Base-by-base conservation (phyloP, 2,329 filamentous ascomycete species). In the Sporothrix brunneoviolacea region DNA sequence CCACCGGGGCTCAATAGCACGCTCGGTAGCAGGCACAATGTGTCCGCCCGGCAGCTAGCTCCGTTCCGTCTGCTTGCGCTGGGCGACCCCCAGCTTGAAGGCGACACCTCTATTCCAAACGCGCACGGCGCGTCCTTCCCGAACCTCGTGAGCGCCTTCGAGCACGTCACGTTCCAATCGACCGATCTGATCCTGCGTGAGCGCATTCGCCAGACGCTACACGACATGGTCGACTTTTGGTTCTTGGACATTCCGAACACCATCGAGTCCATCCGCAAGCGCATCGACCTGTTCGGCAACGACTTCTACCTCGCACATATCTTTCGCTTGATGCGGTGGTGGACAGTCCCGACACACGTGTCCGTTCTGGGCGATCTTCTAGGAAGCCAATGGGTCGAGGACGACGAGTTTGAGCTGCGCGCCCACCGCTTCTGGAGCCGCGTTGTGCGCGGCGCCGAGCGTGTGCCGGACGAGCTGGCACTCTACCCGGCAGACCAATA, bases 261-360 rank as follows among this genome's bases (percentile, higher is more conserved):
- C 16, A 58, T 91, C 44, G 74, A 82, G 58, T 83, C 82, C 1
- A 71, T 77, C 45, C 79, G 88, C 57, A 98, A 98, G 70, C 77
- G 80, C 16, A 66, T 98, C 58, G 93, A 98, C 66, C 78, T 96
- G 2, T 80, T 90, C 61, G 93, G 93, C 4, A 98, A 98, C 67
- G 93, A 98, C 68, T 88, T 83, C 62, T 98, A 97, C 67, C 79
- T 98, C 28, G 88, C 87, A 18, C 93, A 98, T 65, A 90, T 96
- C 52, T 96, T 94, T 68, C 80, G 88, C 15, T 86, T 83, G 0
- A 68, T 95, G 44, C 77, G 80, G 58, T 95, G 90, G 88, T 94
- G 87, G 84, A 80, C 86, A 0, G 70, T 74, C 15, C 93, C 93
- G 8, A 94, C 88, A 0, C 93, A 98, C 65, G 81, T 93, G 18